phyloP scores from a whole-genome alignment of 495 filamentous ascomycete genomes.

The Immersiella caudata region DNA sequence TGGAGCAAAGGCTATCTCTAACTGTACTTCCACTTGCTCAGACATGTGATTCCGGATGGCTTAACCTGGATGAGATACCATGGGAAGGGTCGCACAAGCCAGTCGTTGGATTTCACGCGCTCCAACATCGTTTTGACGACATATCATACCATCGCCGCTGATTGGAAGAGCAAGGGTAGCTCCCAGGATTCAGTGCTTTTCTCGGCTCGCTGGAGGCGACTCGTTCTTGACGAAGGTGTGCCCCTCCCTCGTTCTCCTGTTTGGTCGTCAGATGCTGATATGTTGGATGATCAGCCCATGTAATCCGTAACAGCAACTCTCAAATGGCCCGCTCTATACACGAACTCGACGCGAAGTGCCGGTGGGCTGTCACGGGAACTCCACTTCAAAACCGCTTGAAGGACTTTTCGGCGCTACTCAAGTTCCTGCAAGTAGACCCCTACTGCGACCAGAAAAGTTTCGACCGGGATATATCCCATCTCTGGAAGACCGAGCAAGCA shows the following conservation, averaged over 20 bases:
- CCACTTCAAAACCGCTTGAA: constrained; percentile 47
- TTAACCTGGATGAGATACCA: constrained; percentile 38
- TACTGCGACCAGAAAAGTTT: constrained; percentile 41
- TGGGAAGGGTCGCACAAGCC: constrained; percentile 31
- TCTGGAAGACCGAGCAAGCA: constrained; percentile 37
- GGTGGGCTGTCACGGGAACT: constrained; percentile 51
- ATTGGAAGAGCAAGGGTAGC: constrained; percentile 31
- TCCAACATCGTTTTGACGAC: constrained; percentile 43
- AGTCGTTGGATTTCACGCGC: constrained; percentile 15
- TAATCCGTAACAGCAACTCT: constrained; percentile 42
- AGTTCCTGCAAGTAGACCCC: constrained; percentile 42
- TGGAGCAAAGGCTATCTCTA: neutral
- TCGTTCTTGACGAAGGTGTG: constrained; percentile 54
- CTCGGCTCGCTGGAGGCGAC: constrained; percentile 39
- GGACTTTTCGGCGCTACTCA: constrained; percentile 42
- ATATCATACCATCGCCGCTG: constrained; percentile 43
- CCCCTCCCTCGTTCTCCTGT: neutral
- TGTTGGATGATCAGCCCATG: constrained; percentile 37
- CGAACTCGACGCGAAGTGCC: constrained; percentile 32
- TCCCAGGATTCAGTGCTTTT: constrained; percentile 28
- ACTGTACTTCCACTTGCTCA: constrained; percentile 4
- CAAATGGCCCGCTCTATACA: constrained; percentile 38
- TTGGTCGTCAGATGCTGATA: neutral
- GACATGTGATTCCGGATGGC: constrained; percentile 32
- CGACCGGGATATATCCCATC: constrained; percentile 32